Evolutionary conservation across 2,329 filamentous ascomycete genomes (phyloP).

Genomic region (Aspergillus caelatus): DNA sequence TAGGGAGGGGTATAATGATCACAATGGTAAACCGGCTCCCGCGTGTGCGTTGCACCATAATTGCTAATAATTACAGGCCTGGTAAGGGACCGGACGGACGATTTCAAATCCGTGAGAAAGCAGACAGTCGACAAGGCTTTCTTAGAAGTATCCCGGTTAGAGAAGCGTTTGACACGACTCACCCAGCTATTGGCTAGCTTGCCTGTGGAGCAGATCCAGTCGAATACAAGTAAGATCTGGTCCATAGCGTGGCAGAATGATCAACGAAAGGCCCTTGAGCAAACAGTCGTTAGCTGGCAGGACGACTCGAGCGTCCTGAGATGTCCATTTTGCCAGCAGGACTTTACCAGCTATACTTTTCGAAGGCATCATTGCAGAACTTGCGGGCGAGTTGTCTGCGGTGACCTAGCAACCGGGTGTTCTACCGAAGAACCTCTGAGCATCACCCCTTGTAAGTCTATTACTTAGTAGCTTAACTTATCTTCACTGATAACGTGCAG

Average conservation of each 20-base stretch:
- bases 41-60: neutral
- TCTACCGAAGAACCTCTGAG: slow-evolving; percentile 82
- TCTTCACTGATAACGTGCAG: slow-evolving; percentile 33
- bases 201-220: slow-evolving; percentile 65
- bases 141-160: slow-evolving; percentile 83
- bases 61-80: slow-evolving; percentile 49
- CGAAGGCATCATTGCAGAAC: slow-evolving; percentile 91
- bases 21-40: slow-evolving; percentile 55
- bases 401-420: slow-evolving; percentile 80
- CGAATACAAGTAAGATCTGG: slow-evolving; percentile 51
- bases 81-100: slow-evolving; percentile 70
- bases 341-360: slow-evolving; percentile 92
- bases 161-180: slow-evolving; percentile 88
- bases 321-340: slow-evolving; percentile 94
- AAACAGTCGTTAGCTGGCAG: slow-evolving; percentile 93
- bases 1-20: slow-evolving; percentile 91
- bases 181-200: slow-evolving; percentile 80
- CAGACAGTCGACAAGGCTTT: slow-evolving; percentile 81
- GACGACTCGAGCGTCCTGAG: slow-evolving; percentile 78
- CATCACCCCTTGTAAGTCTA: slow-evolving; percentile 64
- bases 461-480: neutral
- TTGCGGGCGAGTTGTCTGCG: slow-evolving; percentile 91
- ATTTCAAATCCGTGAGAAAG: slow-evolving; percentile 71
- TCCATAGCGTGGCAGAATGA: slow-evolving; percentile 70
- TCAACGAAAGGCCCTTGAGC: slow-evolving; percentile 78